Evolutionary conservation across 106 monocot species (phyloP).

Genomic region (Dendrobium huoshanense): DNA sequence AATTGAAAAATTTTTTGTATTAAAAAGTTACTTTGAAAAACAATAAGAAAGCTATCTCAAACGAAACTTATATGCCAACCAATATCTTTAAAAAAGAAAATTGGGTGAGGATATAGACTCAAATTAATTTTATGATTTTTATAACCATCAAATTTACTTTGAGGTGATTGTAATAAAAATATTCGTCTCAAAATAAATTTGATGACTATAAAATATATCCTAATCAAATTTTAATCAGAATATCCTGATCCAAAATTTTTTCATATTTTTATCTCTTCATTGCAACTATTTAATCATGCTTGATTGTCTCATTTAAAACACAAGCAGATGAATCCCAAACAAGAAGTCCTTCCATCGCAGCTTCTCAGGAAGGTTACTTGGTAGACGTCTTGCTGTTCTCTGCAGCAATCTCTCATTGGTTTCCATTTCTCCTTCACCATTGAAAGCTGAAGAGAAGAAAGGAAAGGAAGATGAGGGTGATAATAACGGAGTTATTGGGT

Average conservation of each 20-base stretch:
- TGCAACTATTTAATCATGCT: background rate
- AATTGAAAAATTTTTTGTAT: no score
- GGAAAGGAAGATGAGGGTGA: constrained; percentile 26
- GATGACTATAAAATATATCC: no score
- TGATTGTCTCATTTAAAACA: constrained; percentile 9
- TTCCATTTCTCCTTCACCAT: constrained; percentile 16
- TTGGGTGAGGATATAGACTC: no score
- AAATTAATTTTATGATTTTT: background rate
- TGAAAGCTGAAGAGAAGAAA: constrained; percentile 52
- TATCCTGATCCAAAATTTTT: no score
- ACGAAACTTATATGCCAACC: no score
- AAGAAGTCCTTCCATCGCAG: constrained; percentile 5
- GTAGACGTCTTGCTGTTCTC: constrained; percentile 35
- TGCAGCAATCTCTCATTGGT: constrained; percentile 23
- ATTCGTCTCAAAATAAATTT: no score
- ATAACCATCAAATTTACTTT: background rate
- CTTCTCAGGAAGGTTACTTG: constrained; percentile 9
- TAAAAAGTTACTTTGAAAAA: no score
- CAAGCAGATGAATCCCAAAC: constrained; percentile 32
- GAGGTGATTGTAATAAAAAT: no score
- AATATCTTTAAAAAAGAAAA: no score
- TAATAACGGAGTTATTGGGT: constrained; percentile 30
- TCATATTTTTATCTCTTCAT: background rate
- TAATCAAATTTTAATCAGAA: no score
- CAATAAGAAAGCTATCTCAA: no score